Conservation (phyloP, 345 rosid genomes). For the Populus ilicifolia region DNA sequence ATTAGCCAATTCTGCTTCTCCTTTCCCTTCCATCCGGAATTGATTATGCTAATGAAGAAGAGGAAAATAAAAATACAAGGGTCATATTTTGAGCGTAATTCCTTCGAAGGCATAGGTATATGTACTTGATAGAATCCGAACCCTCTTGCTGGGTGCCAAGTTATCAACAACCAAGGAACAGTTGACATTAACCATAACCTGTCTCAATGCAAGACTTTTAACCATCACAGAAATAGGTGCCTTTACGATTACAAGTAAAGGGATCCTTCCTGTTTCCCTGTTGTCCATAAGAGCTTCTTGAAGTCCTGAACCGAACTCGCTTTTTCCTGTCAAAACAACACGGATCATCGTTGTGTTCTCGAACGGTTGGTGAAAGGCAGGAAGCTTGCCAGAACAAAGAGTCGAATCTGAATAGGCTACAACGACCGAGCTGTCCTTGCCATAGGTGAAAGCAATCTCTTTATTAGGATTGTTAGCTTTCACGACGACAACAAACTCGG, state of each 20-base stretch:
- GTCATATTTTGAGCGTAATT: conserved; percentile 5
- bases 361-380: conserved; percentile 39
- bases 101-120: conserved; percentile 17
- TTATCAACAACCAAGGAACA: conserved; percentile 47
- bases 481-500: conserved; percentile 36
- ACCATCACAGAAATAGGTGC: conserved; percentile 37
- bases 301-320: conserved; percentile 32
- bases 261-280: conserved; percentile 34
- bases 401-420: conserved; percentile 24
- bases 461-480: conserved; percentile 43
- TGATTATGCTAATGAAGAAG: neutral
- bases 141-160: conserved; percentile 29
- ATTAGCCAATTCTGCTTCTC: neutral
- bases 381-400: conserved; percentile 45
- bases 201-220: conserved; percentile 22
- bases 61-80: neutral
- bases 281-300: conserved; percentile 33
- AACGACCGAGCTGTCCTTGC: conserved; percentile 35
- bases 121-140: conserved; percentile 26
- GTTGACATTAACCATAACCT: conserved; percentile 29
- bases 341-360: conserved; percentile 28
- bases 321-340: conserved; percentile 37
- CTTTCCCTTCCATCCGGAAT: neutral
- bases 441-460: conserved; percentile 34
- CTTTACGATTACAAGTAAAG: conserved; percentile 35